Base-by-base conservation (phyloP, 1,139 yeast genomes). In the Candida pseudocylindracea region DNA sequence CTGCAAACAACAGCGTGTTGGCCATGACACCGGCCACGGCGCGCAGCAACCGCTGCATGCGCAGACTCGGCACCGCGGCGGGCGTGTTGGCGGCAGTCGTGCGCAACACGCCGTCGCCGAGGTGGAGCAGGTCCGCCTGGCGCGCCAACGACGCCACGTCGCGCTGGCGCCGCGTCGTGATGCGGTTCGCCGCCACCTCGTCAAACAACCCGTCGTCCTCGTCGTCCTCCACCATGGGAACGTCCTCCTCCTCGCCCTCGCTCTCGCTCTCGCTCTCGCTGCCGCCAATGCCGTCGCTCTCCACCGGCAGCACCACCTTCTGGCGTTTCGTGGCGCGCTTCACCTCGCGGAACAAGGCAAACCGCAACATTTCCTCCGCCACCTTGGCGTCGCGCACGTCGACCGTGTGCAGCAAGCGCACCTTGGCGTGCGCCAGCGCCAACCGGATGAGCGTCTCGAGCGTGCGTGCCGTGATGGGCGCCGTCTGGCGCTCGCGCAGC, bases 401-500 rank as follows among this genome's bases (percentile, higher is more conserved):
- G 13, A 88, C 74, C 2, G 68, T 61, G 42, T 67, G 67, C 20
- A 93, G 76, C 35, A 88, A 60, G 44, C 98, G 63, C 10, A 88
- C 81, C 49, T 88, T 88, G 15, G 99, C 98, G 52, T 88, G 99
- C 0, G 98, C 98, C 2, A 96, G 80, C 1, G 96, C 66, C 38
- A 88, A 60, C 60, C 99, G 93, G 50, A 88, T 88, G 43, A 88
- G 62, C 1, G 99, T 88, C 55, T 88, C 99, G 43, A 88, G 61
- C 3, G 98, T 91, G 71, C 99, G 80, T 15, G 98, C 94, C 2
- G 99, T 88, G 41, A 91, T 81, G 29, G 99, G 98, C 1, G 93
- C 78, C 3, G 95, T 83, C 37, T 88, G 67, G 48, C 73, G 79
- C 43, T 72, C 73, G 39, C 61, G 65, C 32, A 70, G 75, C 34